Evolutionary conservation across 2,329 filamentous ascomycete species (phyloP), one percentile per base, ranked within the genome.

Genomic region (Furcasterigmium furcatum): DNA sequence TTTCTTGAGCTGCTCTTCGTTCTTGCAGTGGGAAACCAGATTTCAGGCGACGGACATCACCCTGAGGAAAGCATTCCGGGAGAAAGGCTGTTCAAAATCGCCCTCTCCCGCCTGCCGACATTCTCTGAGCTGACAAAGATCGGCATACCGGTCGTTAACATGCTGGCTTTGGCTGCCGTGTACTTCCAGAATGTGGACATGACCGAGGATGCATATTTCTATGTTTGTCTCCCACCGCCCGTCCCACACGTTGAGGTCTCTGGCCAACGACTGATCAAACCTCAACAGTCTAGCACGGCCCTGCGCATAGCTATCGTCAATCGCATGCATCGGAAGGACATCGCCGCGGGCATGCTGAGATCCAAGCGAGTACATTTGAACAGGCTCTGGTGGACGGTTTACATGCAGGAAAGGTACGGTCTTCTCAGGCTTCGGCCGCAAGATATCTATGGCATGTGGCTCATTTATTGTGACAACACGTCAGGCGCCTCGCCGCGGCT

Each of bases 401-500:
- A 42, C 40, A 42, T 42, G 40, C 40, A 42, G n/a, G 40, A 42
- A 18, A 42, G 40, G 40, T 42, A 32, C 19, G 27, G 12, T 5
- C 10, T 21, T n/a, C n/a, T n/a, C n/a, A n/a, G n/a, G n/a, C n/a
- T n/a, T n/a, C n/a, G n/a, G n/a, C n/a, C n/a, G n/a, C n/a, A n/a
- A n/a, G n/a, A n/a, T n/a, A n/a, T n/a, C n/a, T n/a, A n/a, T n/a
- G n/a, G n/a, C n/a, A n/a, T n/a, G n/a, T n/a, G n/a, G n/a, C n/a
- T n/a, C n/a, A n/a, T n/a, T n/a, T n/a, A n/a, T n/a, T n/a, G n/a
- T 42, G 40, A 42, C 18, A 32, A 3, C 9, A 16, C 16, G 25
- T 8, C 18, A 42, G 40, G n/a, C 40, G 40, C 12, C 40, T 42
- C 9, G 40, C 40, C 14, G 40, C 21, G n/a, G 25, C 40, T 13